phyloP scores from a whole-genome alignment of 495 filamentous ascomycete genomes.

The Xylaria curta region DNA sequence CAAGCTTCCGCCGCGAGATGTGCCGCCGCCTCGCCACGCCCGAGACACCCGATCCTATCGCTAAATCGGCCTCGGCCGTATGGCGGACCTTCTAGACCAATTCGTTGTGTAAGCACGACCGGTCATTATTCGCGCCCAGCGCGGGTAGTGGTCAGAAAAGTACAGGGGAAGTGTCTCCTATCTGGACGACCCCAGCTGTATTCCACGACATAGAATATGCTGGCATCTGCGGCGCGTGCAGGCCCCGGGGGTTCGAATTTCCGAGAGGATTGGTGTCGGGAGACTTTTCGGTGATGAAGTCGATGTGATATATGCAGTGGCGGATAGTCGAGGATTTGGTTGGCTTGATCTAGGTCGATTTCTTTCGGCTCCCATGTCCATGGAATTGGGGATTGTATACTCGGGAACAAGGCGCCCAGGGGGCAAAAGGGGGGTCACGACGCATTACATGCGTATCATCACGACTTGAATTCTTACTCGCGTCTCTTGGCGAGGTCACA shows the following conservation, averaged over 20 bases:
- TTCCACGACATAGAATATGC: constrained; percentile 2
- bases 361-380: background rate
- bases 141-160: constrained; percentile 4
- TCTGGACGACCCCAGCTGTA: background rate
- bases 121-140: background rate
- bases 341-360: background rate
- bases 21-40: background rate
- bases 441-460: constrained; percentile 5
- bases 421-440: constrained; percentile 3
- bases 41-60: background rate
- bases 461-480: constrained; percentile 16
- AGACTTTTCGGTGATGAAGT: background rate
- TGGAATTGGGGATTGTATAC: background rate
- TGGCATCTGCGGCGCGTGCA: constrained; percentile 5
- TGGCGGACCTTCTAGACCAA: background rate
- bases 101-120: background rate
- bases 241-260: background rate
- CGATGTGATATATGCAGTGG: constrained; percentile 16
- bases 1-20: background rate
- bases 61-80: background rate
- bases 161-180: background rate
- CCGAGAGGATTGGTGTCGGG: constrained; percentile 11
- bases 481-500: constrained; percentile 15
- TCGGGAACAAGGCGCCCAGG: background rate
- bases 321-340: constrained; percentile 1